These are phyloP conservation scores for Combretum micranthum DNA, from an alignment of 345 rosid genomes.

Conservation along the genomic window DNA sequence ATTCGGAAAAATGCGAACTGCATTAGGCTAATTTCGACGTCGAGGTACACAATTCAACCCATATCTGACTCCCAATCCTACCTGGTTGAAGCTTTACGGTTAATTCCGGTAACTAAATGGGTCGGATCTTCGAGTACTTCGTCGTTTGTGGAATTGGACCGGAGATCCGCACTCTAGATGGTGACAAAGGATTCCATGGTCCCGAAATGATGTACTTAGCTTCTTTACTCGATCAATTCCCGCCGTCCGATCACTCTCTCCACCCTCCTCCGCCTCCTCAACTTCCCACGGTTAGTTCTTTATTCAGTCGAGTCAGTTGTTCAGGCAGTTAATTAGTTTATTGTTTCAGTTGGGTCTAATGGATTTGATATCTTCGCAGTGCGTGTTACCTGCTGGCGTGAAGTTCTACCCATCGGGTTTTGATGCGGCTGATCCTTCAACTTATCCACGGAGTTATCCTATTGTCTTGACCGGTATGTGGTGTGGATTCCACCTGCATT, in stretches of 20 bases:
- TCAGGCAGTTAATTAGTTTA: background rate
- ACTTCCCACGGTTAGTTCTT: conserved; percentile 66
- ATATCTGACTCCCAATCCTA: background rate
- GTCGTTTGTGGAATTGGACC: conserved; percentile 93
- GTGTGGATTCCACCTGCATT: background rate
- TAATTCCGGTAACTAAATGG: conserved; percentile 13
- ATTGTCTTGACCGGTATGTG: conserved; percentile 83
- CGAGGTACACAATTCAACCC: background rate
- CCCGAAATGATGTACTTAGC: conserved; percentile 48
- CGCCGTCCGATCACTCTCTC: conserved; percentile 61
- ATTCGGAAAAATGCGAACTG: too few relatives aligned
- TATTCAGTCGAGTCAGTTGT: background rate
- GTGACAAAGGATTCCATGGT: conserved; percentile 82
- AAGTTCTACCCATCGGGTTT: conserved; percentile 64
- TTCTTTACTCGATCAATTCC: conserved; percentile 81
- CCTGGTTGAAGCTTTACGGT: background rate
- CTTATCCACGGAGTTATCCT: conserved; percentile 85
- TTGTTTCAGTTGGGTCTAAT: background rate
- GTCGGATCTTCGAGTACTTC: conserved; percentile 84
- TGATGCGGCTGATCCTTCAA: conserved; percentile 46
- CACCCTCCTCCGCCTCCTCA: conserved; percentile 90
- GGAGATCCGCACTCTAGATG: conserved; percentile 85
- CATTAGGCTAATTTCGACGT: background rate
- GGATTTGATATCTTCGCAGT: conserved; percentile 29
- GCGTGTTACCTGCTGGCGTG: conserved; percentile 94